Base-by-base conservation (phyloP, 2,329 filamentous ascomycete genomes). In the Penicillium sp. region DNA sequence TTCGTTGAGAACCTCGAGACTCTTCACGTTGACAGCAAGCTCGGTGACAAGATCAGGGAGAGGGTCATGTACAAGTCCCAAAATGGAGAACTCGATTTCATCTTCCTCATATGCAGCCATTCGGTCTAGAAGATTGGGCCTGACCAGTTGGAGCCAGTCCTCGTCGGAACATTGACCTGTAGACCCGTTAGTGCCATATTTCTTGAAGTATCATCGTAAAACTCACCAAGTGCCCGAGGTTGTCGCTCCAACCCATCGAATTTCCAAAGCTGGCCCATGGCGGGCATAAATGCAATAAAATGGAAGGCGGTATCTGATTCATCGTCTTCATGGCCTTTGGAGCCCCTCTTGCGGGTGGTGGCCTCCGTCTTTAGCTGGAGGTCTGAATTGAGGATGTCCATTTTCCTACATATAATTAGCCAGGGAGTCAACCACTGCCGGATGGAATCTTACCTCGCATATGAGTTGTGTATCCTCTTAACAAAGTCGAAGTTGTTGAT, bases 281-380 rank as follows among this genome's bases (percentile, higher is more conserved):
- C 82, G 2, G 90, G 90, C 29, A 97, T 86, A 67, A 93, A 96
- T 6, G 92, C 92, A 59, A 96, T 88, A 71, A 94, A 97, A 68
- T 97, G 93, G 67, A 88, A 94, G 0, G 84, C 86, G 11, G 83
- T 81, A n/a, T 89, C 83, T 0, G 80, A 74, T 6, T 81, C 76
- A 4, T 73, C 70, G n/a, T 74, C 71, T 11, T 74, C 75, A 45
- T 78, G 77, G 32, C 72, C 73, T 32, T 76, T 74, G 22, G 56
- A 55, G 13, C 67, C 66, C 27, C 64, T 69, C 31, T 66, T 62
- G 54, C 67, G 78, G 39, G 70, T 76, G 36, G 72, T 76, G 3
- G 73, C 71, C 54, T 76, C 70, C 55, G 74, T 73, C 50, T 75
- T 81, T 47, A 90, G 76, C 32, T 79, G 78, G 9, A 93, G 74